Evolutionary conservation across 2,329 filamentous ascomycete genomes (phyloP).

Genomic region (Fusarium sacchari): DNA sequence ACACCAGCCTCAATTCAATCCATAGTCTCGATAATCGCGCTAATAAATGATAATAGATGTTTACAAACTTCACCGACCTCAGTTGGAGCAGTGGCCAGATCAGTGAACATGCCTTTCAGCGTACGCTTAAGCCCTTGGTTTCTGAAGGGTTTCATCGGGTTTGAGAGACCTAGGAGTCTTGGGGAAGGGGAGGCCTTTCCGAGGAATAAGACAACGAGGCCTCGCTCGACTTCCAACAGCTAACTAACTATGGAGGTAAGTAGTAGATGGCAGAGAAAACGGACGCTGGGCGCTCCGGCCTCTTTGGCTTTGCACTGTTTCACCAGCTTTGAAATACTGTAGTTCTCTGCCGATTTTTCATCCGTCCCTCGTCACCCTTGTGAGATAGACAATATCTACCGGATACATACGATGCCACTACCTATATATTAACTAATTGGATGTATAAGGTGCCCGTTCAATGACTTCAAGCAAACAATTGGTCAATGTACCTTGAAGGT

Average conservation of each 20-base stretch:
- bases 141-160: conserved; percentile 57
- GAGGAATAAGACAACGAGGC: conserved; percentile 25
- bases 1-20: not conserved
- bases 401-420: not conserved
- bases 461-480: conserved; percentile 5
- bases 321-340: not conserved
- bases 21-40: not conserved
- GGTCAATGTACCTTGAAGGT: conserved; percentile 16
- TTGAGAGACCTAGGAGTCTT: conserved; percentile 62
- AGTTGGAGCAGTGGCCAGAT: not conserved
- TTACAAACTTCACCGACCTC: not conserved
- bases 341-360: not conserved
- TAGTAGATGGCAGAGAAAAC: not conserved
- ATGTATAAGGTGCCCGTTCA: conserved; percentile 12
- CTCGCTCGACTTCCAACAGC: not conserved
- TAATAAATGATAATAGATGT: not conserved
- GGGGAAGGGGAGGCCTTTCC: conserved; percentile 66
- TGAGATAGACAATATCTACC: not conserved
- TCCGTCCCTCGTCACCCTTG: conserved; percentile 6
- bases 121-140: conserved; percentile 62
- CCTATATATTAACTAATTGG: not conserved
- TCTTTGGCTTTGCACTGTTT: not conserved
- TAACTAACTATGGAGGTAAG: too few species aligned
- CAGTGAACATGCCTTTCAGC: conserved; percentile 52
- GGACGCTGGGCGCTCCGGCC: not conserved